A percentile compares a stretch with the other conserved stretches of the same genome.
Conservation (phyloP, 2,329 filamentous ascomycete genomes). For the Penicillium sp. region DNA sequence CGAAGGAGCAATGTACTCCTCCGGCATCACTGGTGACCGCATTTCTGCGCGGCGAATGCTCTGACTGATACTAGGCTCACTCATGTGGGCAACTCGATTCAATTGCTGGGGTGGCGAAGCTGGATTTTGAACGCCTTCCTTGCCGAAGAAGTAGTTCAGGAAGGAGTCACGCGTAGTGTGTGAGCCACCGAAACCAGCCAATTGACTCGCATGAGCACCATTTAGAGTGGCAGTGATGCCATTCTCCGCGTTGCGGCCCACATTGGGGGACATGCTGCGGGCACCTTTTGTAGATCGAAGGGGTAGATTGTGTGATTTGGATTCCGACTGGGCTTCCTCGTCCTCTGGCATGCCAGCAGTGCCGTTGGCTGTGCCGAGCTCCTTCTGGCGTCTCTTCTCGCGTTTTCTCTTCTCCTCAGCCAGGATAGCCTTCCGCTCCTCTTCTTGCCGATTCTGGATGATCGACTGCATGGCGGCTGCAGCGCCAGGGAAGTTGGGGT, state of each 20-base stretch:
- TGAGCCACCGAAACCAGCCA: constrained; percentile 60
- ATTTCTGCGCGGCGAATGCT: constrained; percentile 70
- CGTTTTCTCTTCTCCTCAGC: constrained; percentile 84
- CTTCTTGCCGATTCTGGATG: constrained; percentile 90
- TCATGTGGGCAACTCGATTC: constrained; percentile 70
- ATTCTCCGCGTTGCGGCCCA: constrained; percentile 63
- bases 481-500: constrained; percentile 96
- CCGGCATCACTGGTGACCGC: constrained; percentile 45
- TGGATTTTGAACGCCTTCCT: constrained; percentile 63
- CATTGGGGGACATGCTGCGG: constrained; percentile 79
- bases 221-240: constrained; percentile 69
- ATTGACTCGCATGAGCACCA: constrained; percentile 61
- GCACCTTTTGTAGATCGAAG: constrained; percentile 60
- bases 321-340: constrained; percentile 61
- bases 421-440: constrained; percentile 76
- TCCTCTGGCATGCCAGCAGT: constrained; percentile 61
- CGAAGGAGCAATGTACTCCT: constrained; percentile 38
- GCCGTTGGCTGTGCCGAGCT: constrained; percentile 75
- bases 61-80: constrained; percentile 78
- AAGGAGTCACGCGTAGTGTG: constrained; percentile 82
- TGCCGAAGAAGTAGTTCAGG: constrained; percentile 98
- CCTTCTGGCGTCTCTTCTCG: constrained; percentile 78
- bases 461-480: constrained; percentile 97
- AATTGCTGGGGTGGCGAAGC: constrained; percentile 43
- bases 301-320: constrained; percentile 53